Base-by-base conservation (phyloP, 2,329 filamentous ascomycete species). In the Simplicillium sp. region DNA sequence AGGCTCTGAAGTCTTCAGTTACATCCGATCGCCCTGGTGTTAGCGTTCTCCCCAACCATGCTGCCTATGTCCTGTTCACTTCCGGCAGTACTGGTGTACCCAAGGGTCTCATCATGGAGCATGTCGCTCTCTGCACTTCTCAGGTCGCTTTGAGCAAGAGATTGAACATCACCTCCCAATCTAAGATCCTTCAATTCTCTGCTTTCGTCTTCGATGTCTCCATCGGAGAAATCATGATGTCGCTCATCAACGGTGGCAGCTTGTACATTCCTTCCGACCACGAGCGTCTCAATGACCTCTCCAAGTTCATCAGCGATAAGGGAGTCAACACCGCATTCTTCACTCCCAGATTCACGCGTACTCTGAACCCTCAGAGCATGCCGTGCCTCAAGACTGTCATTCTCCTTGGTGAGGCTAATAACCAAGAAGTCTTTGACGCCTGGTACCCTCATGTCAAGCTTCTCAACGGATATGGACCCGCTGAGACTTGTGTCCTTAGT, bases 31-130 rank as follows among this genome's bases (percentile, higher is more conserved):
- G 7, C 14, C 32, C 25, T 29, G 35, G 12, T 11, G 3, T 9
- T 20, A 38, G 28, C 2, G 28, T 32, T 3, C 20, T 13, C 5
- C 29, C 43, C 3, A 29, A 31, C 13, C 28, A 41, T 31, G 29
- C 43, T 1, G 35, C 41, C 11, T 54, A 53, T 25, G 65, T 72
- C 46, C 67, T 71, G 50, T 33, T 33, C 15, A 33, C 31, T 33
- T 33, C 31, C 15, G 31, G 31, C 12, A 33, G 31, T 11, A 33
- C 17, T 20, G 38, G 34, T 5, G 55, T 56, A 28, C 70, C 70
- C 3, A 74, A 74, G 54, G 70, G 70, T 28, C 66, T 72, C n/a
- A 57, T 70, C 18, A 46, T 56, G 12, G 46, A 47, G 9, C 51
- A 53, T 39, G 43, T 37, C 3, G 45, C 46, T 20, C 45, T 50